Percentiles rank a stretch among this genome's conserved stretches.
These are phyloP conservation scores for Pichiaceae sp. DNA, from an alignment of 1,139 yeast genomes.

Conservation along the genomic window DNA sequence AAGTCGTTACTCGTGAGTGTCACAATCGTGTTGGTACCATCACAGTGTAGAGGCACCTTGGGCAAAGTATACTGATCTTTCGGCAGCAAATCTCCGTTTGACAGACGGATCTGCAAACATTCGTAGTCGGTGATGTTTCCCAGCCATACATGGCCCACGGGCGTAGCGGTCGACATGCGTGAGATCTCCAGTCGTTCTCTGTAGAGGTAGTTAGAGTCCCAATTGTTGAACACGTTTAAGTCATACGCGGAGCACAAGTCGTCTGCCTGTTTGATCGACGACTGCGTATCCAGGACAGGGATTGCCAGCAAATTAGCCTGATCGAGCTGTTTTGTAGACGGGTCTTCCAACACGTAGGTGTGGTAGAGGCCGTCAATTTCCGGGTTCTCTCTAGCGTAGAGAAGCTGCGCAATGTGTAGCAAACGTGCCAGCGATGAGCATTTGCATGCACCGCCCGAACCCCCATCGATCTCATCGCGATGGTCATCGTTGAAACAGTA, in stretches of 20 bases:
- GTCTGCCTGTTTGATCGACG: conserved; percentile 16
- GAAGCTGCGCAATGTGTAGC: conserved; percentile 46
- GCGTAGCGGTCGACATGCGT: conserved; percentile 75
- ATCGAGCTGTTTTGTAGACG: conserved; percentile 12
- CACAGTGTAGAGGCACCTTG: conserved; percentile 36
- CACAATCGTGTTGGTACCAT: conserved; percentile 43
- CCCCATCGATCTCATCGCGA: not conserved
- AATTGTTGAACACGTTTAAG: conserved; percentile 33
- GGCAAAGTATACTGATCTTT: conserved; percentile 2
- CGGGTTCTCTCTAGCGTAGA: conserved; percentile 25
- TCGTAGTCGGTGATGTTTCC: conserved; percentile 65
- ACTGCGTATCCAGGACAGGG: conserved; percentile 13
- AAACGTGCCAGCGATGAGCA: conserved; percentile 40
- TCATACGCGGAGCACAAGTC: conserved; percentile 24
- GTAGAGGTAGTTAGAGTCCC: conserved; percentile 67
- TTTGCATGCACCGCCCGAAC: conserved; percentile 18
- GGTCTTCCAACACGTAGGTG: conserved; percentile 19
- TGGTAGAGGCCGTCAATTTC: conserved; percentile 18
- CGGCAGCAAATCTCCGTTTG: conserved; percentile 5
- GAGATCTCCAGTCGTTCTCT: conserved; percentile 78
- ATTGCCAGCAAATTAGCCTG: conserved; percentile 18
- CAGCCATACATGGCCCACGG: conserved; percentile 48
- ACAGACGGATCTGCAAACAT: conserved; percentile 22
- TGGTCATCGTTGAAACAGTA: conserved; percentile 42
- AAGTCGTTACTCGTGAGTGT: conserved; percentile 20